Evolutionary conservation across 2,329 filamentous ascomycete species (phyloP), one percentile per base, ranked within the genome.

Genomic region (Pyrenophora graminea): DNA sequence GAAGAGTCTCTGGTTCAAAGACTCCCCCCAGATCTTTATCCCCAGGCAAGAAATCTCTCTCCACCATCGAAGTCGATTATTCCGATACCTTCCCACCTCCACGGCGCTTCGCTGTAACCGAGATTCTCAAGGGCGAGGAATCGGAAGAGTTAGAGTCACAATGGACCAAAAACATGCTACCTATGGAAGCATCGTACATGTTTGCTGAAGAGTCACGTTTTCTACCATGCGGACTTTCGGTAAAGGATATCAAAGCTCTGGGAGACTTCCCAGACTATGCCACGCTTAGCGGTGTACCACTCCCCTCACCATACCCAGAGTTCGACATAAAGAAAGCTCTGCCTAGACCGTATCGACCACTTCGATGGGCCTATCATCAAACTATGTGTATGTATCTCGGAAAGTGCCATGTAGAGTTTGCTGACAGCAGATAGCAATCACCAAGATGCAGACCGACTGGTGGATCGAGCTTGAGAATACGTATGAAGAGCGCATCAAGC

Each of bases 391-490:
- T 62, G 86, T 79, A 30, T 4, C 17, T 1, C 18, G 19, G 36
- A 12, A 23, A 8, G 4, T 17, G 65, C 41, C 59, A 15, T 2
- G 6, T 40, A 7, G 33, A 45, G 32, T 8, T 32, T 36, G 42
- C 43, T 57, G 17, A 59, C 38, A 13, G 10, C 12, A 10, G 21
- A 2, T 53, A 94, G 89, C 90, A 2, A 77, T 93, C 7, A 86
- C 82, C 37, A 95, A 90, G 61, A 76, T 94, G 71, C 89, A 96
- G 55, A 77, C 85, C 0, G 86, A 95, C 67, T 96, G 87, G 83
- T 96, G 91, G 91, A 77, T 96, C n/a, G 91, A 96, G 73, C 80
- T 96, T 2, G 90, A 94, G 60, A 86, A 78, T 42, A 88, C 83
- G 3, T 96, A 96, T 68, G 75, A 74, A 39, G 64, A 79, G 1